phyloP scores from a whole-genome alignment of 2,329 filamentous ascomycete genomes.

The Scedosporium apiospermum region DNA sequence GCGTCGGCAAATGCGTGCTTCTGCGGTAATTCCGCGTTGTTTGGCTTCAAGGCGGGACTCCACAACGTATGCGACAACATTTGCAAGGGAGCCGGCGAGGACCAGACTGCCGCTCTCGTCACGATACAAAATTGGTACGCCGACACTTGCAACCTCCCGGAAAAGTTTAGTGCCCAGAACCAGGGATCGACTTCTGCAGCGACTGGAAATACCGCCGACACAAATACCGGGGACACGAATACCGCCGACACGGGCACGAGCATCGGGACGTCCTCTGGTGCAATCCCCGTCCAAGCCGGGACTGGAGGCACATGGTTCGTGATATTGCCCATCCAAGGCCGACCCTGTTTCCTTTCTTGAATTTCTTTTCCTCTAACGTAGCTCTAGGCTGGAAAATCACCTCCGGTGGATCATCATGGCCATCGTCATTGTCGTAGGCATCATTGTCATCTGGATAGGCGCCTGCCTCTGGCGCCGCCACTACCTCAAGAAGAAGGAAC shows the following conservation, averaged over 20 bases:
- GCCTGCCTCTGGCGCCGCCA: conserved; percentile 65
- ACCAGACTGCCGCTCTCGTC: conserved; percentile 31
- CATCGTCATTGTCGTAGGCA: conserved; percentile 61
- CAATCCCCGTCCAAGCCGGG: not conserved
- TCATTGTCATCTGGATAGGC: conserved; percentile 55
- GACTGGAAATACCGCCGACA: conserved; percentile 9
- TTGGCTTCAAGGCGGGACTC: conserved; percentile 44
- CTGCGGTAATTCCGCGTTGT: conserved; percentile 54
- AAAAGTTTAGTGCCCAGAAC: conserved; percentile 12
- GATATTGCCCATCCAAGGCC: not conserved
- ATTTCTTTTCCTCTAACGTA: conserved; percentile 5
- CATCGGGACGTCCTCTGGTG: conserved; percentile 1
- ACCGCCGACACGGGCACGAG: not conserved
- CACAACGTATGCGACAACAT: conserved; percentile 52
- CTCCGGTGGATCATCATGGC: conserved; percentile 79
- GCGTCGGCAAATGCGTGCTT: conserved; percentile 60
- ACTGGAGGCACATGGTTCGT: not conserved
- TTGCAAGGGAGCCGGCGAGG: conserved; percentile 26
- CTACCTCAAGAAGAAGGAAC: conserved; percentile 61
- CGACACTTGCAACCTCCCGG: conserved; percentile 46
- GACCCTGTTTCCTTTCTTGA: not conserved
- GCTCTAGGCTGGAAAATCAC: conserved; percentile 55
- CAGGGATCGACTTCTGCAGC: conserved; percentile 2
- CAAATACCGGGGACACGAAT: conserved; percentile 9
- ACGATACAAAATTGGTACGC: conserved; percentile 64